Percentiles rank a stretch among this genome's conserved stretches.
These are phyloP conservation scores for Eucalyptus rudis DNA, from an alignment of 345 rosid genomes.

Conservation along the genomic window DNA sequence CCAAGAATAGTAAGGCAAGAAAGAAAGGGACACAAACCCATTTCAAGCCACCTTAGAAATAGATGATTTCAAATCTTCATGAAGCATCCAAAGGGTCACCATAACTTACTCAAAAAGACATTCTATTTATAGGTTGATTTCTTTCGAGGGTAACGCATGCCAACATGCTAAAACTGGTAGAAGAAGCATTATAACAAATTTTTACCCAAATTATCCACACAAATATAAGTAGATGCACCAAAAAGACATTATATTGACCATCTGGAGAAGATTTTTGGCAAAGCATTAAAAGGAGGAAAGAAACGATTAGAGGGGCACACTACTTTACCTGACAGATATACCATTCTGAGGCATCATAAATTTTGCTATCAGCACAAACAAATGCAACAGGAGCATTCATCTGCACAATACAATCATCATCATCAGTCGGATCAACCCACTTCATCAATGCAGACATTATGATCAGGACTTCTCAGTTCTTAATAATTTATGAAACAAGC, in stretches of 20 bases:
- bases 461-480: not conserved
- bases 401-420: conserved; percentile 17
- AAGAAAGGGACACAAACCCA: not conserved
- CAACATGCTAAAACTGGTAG: not conserved
- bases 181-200: not conserved
- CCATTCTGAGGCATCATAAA: conserved; percentile 92
- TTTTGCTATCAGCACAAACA: conserved; percentile 83
- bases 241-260: not conserved
- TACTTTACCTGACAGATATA: conserved; percentile 84
- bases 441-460: not conserved
- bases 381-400: conserved; percentile 76
- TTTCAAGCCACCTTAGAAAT: not conserved
- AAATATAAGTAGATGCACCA: not conserved
- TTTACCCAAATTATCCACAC: not conserved
- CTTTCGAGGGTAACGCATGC: not conserved
- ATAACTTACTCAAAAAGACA: not conserved
- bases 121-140: not conserved
- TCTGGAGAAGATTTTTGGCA: not conserved
- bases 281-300: not conserved
- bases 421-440: not conserved
- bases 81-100: not conserved
- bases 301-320: not conserved
- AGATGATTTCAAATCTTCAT: not conserved
- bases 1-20: not conserved
- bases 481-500: not conserved